Percentiles rank a stretch among this genome's conserved stretches.
These are phyloP conservation scores for Capsicum rhomboideum DNA, from an alignment of 257 asterid genomes.

Conservation along the genomic window DNA sequence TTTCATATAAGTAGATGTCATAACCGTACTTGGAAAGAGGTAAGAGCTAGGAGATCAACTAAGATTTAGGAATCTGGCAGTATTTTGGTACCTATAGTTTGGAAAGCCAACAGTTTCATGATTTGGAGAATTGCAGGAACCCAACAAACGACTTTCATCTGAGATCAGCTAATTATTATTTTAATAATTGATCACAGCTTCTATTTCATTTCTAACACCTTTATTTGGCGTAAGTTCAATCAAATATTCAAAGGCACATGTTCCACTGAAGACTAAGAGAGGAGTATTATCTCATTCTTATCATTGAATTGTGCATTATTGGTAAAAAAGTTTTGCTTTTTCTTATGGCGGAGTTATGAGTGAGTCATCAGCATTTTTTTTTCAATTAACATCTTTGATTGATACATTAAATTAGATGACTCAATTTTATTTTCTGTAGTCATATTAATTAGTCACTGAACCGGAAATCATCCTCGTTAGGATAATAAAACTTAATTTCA, in stretches of 20 bases:
- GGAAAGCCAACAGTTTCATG: neutral
- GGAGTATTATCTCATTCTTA: neutral
- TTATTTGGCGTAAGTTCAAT: neutral
- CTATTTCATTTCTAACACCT: neutral
- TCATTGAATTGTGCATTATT: neutral
- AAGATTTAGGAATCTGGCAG: neutral
- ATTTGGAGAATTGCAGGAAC: neutral
- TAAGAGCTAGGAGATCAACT: neutral
- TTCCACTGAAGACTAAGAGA: neutral
- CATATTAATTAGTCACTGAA: no score
- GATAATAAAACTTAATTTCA: no score
- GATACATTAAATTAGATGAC: no score
- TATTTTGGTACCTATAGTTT: neutral
- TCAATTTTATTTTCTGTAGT: no score
- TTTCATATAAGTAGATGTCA: neutral
- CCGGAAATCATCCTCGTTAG: no score
- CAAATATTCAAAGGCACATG: neutral
- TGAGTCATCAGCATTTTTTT: no score
- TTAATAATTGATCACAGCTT: neutral
- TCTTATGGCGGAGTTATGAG: neutral
- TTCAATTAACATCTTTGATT: no score
- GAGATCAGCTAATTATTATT: neutral
- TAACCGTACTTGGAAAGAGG: neutral
- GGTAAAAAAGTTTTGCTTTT: neutral
- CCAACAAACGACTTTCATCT: neutral